Conservation (phyloP, 805 yeast species). For the Ogataea corticis region DNA sequence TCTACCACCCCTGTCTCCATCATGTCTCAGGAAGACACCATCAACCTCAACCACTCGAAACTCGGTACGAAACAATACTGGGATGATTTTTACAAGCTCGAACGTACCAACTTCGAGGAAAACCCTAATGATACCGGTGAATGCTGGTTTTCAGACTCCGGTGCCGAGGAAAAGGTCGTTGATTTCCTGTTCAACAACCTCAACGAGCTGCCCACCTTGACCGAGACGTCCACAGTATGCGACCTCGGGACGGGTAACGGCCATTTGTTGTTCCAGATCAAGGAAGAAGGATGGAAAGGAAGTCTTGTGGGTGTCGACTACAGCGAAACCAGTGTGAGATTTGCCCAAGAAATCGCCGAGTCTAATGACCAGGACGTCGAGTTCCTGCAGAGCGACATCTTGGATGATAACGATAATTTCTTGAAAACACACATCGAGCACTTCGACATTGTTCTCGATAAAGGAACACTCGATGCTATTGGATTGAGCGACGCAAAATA, state of each 20-base stretch:
- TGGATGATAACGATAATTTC: conserved; percentile 41
- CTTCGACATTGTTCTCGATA: conserved; percentile 82
- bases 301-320: conserved; percentile 80
- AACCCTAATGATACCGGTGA: conserved; percentile 91
- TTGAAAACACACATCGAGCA: conserved; percentile 29
- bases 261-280: conserved; percentile 71
- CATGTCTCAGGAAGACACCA: conserved; percentile 21
- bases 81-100: conserved; percentile 83
- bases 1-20: not conserved
- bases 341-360: conserved; percentile 63
- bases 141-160: conserved; percentile 95
- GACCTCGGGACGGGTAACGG: conserved; percentile 98
- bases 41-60: conserved; percentile 67
- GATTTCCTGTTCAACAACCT: conserved; percentile 60
- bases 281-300: conserved; percentile 63
- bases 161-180: conserved; percentile 85
- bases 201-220: conserved; percentile 31
- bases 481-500: conserved; percentile 70
- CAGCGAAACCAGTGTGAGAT: conserved; percentile 73
- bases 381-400: conserved; percentile 73
- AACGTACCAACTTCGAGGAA: conserved; percentile 65
- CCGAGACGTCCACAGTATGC: conserved; percentile 44
- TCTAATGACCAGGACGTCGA: conserved; percentile 38
- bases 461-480: conserved; percentile 96
- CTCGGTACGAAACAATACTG: conserved; percentile 89